Base-by-base conservation (phyloP, 768 basidiomycete species). In the Pleurotus giganteus region DNA sequence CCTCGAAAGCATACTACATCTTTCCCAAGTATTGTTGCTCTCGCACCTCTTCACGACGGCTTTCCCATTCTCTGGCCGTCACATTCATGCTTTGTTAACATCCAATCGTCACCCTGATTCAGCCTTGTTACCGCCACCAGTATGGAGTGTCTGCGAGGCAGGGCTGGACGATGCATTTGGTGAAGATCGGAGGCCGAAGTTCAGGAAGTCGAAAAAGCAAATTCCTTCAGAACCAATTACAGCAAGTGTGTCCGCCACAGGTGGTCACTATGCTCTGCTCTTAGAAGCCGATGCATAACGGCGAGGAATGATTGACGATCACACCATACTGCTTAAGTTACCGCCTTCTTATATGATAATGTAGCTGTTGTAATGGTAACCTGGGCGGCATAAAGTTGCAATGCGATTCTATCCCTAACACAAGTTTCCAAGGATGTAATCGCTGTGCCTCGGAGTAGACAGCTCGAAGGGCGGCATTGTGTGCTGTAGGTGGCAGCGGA, bases 11-110 rank as follows among this genome's bases (percentile, higher is more conserved):
- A 73, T 89, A 41, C 79, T 80, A 24, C 75, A 82, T 42, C 72
- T 93, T 15, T 73, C 81, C 0, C 82, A 91, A 60, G 75, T 80
- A 12, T 68, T 92, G 34, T 71, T 89, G 7, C 70, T 93, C 43
- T 65, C 74, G 3, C 68, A 79, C 26, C 67, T 68, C 1, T 67
- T 83, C 5, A 72, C 71, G 49, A 71, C 76, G 39, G 74, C 74
- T 13, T 73, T 75, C 43, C 58, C 62, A 0, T 79, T 90, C 53
- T 90, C 89, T 1, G 87, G 90, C 4, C 68, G 64, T 60, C 60
- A 56, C 23, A 83, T 90, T 58, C 89, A 93, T 66, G 62, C 71
- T 0, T 70, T 71, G 32, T 66, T 91, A 54, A 75, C 76, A 12
- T 63, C 68, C 6, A 54, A 62, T 4, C 57, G 50, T 11, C 59